Evolutionary conservation across 306 rosid species (phyloP), one percentile per base, ranked within the genome.

Genomic region (Dryas octopetala): DNA sequence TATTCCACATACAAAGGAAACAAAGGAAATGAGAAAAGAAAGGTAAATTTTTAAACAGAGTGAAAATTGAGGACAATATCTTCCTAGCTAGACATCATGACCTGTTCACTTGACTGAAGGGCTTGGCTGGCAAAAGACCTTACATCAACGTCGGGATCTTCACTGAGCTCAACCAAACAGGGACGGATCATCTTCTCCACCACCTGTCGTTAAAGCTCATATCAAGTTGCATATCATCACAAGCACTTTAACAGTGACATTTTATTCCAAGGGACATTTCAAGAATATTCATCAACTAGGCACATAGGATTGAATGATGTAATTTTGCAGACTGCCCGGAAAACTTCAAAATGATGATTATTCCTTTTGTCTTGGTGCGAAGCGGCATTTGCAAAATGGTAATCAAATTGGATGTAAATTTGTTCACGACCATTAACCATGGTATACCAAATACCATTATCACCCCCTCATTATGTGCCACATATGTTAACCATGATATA

Each of bases 61-160:
- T 38, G 10, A 7, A 79, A 65, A 47, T 62, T 65, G 19, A 43
- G 26, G 53, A 14, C 70, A 61, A 9, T 9, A 28, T 13, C 66
- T 16, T 43, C 74, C 85, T 93, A 93, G 88, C 90, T 88, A 72
- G 93, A 86, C 92, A 93, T 91, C 94, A 91, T 89, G 64, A 85
- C 89, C 63, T 88, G 86, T 68, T 93, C 97, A 66, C 87, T 89
- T 68, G 97, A 87, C 81, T 93, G 97, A 1, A 91, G 86, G 6
- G 97, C 97, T 88, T 93, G 93, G 91, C 83, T 84, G 64, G 98
- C 87, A 44, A 91, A 93, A 76, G 84, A 88, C 61, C 98, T 89
- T 50, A 93, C 98, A 75, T 93, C 98, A 53, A 93, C 98, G 47
- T 93, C 98, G 0, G 98, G 97, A 78, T 93, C 98, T 85, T 93